These are phyloP conservation scores for Cucurbita moschata DNA, from an alignment of 306 rosid genomes.

Conservation along the genomic window DNA sequence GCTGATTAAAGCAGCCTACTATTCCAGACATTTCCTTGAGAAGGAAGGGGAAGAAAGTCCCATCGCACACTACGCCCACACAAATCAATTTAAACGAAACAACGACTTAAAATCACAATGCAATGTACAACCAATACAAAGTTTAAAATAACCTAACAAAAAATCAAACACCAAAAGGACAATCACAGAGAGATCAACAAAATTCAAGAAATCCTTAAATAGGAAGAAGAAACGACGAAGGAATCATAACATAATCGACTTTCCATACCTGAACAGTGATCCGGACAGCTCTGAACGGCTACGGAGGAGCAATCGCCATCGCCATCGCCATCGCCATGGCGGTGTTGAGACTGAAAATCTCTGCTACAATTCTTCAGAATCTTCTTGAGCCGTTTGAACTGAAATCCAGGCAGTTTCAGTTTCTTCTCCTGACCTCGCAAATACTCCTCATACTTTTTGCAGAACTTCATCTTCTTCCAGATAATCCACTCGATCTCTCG, in stretches of 20 bases:
- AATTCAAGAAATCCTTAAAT: not conserved
- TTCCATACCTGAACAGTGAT: conserved; percentile 49
- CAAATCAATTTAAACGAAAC: not conserved
- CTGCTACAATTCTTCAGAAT: conserved; percentile 59
- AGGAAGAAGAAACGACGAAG: not conserved
- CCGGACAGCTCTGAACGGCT: conserved; percentile 18
- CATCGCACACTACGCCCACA: conserved; percentile 60
- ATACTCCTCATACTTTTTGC: conserved; percentile 78
- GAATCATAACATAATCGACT: not conserved
- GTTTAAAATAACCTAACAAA: not conserved
- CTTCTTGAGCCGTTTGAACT: conserved; percentile 82
- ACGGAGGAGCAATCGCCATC: not conserved
- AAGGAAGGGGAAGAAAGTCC: conserved; percentile 85
- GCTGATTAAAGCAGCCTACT: conserved; percentile 64
- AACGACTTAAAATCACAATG: not conserved
- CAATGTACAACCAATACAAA: not conserved
- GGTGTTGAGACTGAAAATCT: conserved; percentile 23
- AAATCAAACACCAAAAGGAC: not conserved
- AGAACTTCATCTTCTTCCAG: conserved; percentile 67
- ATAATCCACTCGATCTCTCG: not conserved
- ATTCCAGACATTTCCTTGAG: conserved; percentile 72
- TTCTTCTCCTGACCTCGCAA: conserved; percentile 63
- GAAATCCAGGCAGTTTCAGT: conserved; percentile 62
- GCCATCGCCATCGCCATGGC: not conserved
- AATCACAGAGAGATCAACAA: not conserved